Percentiles rank a stretch among this genome's conserved stretches.
Conservation (phyloP, 352 stramenopile genomes). For the Phytopythium kandeliae region DNA sequence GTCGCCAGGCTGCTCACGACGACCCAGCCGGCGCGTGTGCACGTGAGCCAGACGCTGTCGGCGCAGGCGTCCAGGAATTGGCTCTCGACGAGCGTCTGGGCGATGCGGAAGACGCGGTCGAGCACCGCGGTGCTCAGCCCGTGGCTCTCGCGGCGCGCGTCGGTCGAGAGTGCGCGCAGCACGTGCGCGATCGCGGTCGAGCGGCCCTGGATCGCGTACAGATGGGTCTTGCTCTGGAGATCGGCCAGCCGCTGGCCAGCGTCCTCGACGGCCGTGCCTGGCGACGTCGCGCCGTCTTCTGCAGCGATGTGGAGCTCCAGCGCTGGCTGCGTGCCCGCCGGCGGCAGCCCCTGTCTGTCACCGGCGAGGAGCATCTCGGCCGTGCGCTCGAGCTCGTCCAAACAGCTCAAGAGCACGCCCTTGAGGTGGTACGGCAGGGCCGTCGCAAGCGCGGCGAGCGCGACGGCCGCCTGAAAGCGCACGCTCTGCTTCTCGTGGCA, state of each 20-base stretch:
- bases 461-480: slow-evolving; percentile 60
- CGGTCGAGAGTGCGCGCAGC: slow-evolving; percentile 40
- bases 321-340: background rate
- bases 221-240: slow-evolving; percentile 50
- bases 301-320: background rate
- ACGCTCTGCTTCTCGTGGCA: slow-evolving; percentile 73
- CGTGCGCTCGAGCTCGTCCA: slow-evolving; percentile 30
- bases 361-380: slow-evolving; percentile 22
- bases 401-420: slow-evolving; percentile 30
- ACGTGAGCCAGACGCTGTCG: slow-evolving; percentile 85
- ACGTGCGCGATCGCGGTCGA: slow-evolving; percentile 64
- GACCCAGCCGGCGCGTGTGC: slow-evolving; percentile 77
- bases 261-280: slow-evolving; percentile 1
- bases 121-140: slow-evolving; percentile 52
- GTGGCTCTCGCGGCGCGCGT: slow-evolving; percentile 17
- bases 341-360: background rate
- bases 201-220: slow-evolving; percentile 76
- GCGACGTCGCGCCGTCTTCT: background rate
- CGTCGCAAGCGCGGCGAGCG: slow-evolving; percentile 54
- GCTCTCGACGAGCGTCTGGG: slow-evolving; percentile 68
- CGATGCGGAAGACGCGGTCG: slow-evolving; percentile 57
- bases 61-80: slow-evolving; percentile 71
- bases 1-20: slow-evolving; percentile 66
- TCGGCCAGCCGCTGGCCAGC: slow-evolving; percentile 10
- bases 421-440: slow-evolving; percentile 64